A percentile compares a stretch with the other conserved stretches of the same genome.
phyloP scores from a whole-genome alignment of 2,329 filamentous ascomycete species.

The Aspergillus cejpii region DNA sequence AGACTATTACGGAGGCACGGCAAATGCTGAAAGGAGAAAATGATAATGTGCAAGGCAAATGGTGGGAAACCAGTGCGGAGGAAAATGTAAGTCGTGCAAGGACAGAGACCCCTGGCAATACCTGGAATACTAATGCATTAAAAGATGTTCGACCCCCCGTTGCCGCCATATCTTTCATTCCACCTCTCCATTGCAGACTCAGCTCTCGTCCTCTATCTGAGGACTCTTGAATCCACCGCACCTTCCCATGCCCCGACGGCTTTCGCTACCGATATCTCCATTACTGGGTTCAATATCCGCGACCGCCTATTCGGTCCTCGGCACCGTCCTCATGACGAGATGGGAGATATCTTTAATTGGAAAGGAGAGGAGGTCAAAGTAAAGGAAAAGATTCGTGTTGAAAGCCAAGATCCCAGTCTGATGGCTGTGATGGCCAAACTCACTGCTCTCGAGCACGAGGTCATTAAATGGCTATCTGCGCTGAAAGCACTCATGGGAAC shows the following conservation, averaged over 20 bases:
- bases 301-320: conserved; percentile 47
- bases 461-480: conserved; percentile 63
- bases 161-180: conserved; percentile 66
- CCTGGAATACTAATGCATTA: not conserved
- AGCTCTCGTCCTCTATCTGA: conserved; percentile 61
- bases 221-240: conserved; percentile 61
- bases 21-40: conserved; percentile 51
- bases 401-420: conserved; percentile 80
- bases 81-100: conserved; percentile 48
- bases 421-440: conserved; percentile 80
- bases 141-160: conserved; percentile 54
- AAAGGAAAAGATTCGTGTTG: conserved; percentile 80
- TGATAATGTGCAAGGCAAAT: conserved; percentile 46
- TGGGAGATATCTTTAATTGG: conserved; percentile 67
- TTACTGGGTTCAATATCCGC: conserved; percentile 53
- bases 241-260: conserved; percentile 55
- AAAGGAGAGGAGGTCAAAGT: conserved; percentile 69
- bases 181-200: conserved; percentile 63
- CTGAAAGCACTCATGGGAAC: conserved; percentile 71
- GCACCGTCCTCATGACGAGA: conserved; percentile 69
- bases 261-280: conserved; percentile 61
- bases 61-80: conserved; percentile 51
- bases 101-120: not conserved
- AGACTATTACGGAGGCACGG: conserved; percentile 57
- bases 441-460: conserved; percentile 65